Percentiles rank a stretch among this genome's conserved stretches.
Evolutionary conservation across 805 yeast species (phyloP).

Genomic region (Monosporozyma siamensis): DNA sequence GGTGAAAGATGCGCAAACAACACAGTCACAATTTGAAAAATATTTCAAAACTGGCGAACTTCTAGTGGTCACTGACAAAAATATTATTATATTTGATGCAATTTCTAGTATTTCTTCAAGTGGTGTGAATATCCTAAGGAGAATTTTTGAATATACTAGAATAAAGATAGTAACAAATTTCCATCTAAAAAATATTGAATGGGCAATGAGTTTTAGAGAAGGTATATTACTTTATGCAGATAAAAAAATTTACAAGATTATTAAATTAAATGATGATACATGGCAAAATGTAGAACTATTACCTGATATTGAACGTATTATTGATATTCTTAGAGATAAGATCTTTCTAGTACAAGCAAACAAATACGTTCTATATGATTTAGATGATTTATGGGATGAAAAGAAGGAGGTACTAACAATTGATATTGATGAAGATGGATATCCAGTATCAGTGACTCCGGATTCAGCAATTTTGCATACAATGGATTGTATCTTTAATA

Average conservation of each 20-base stretch:
- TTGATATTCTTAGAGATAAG: conserved; percentile 20
- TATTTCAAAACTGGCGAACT: conserved; percentile 26
- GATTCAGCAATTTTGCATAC: conserved; percentile 25
- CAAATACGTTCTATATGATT: conserved; percentile 9
- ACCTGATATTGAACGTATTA: conserved; percentile 21
- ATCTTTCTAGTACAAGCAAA: conserved; percentile 18
- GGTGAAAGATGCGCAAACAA: conserved; percentile 9
- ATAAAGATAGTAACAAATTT: conserved; percentile 10
- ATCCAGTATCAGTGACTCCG: conserved; percentile 23
- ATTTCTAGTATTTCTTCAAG: conserved; percentile 18
- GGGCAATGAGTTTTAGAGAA: conserved; percentile 20
- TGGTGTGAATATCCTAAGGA: conserved; percentile 20
- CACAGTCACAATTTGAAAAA: conserved; percentile 10
- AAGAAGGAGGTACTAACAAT: conserved; percentile 11
- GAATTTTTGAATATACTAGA: conserved; percentile 18
- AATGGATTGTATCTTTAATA: conserved; percentile 17
- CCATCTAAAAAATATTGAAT: conserved; percentile 11
- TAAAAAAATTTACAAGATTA: conserved; percentile 14
- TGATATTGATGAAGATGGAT: conserved; percentile 21
- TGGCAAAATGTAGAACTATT: conserved; percentile 15
- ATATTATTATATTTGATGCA: conserved; percentile 20
- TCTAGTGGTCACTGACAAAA: conserved; percentile 13
- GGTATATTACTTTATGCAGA: conserved; percentile 19
- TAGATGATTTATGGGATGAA: conserved; percentile 21
- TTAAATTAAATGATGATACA: conserved; percentile 8